Conservation (phyloP, 1,284 basidiomycete genomes). For the Schizopora paradoxa region DNA sequence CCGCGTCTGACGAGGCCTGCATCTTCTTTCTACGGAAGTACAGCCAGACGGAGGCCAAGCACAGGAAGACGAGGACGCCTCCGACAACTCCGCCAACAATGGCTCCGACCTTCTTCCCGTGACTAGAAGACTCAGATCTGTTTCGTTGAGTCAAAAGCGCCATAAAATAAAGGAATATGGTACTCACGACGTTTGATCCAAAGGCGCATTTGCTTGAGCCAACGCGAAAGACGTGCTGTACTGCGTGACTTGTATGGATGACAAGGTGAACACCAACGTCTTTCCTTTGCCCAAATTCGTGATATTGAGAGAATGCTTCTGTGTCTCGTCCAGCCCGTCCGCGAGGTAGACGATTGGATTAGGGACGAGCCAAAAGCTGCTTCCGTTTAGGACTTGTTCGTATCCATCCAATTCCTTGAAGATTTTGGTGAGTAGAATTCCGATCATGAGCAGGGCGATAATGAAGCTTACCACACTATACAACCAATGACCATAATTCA, state of each 20-base stretch:
- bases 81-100: slow-evolving; percentile 12
- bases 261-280: slow-evolving; percentile 20
- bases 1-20: too few relatives aligned
- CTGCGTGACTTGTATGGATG: slow-evolving; percentile 18
- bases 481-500: slow-evolving; percentile 9
- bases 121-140: neutral
- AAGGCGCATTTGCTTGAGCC: neutral
- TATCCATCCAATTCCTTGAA: slow-evolving; percentile 25
- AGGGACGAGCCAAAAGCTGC: slow-evolving; percentile 29
- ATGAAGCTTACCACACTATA: slow-evolving; percentile 16
- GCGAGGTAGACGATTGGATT: slow-evolving; percentile 32
- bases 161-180: too few relatives aligned
- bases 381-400: slow-evolving; percentile 26
- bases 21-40: too few relatives aligned
- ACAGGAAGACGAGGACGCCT: too few relatives aligned
- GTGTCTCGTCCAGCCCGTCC: slow-evolving; percentile 29
- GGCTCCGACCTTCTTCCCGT: neutral
- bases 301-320: slow-evolving; percentile 26
- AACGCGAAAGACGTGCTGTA: slow-evolving; percentile 13
- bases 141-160: neutral
- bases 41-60: too few relatives aligned
- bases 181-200: neutral
- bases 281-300: slow-evolving; percentile 23
- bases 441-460: slow-evolving; percentile 26
- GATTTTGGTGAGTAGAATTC: slow-evolving; percentile 14